Evolutionary conservation across 805 yeast species (phyloP).

Genomic region (Candida gorgasii): DNA sequence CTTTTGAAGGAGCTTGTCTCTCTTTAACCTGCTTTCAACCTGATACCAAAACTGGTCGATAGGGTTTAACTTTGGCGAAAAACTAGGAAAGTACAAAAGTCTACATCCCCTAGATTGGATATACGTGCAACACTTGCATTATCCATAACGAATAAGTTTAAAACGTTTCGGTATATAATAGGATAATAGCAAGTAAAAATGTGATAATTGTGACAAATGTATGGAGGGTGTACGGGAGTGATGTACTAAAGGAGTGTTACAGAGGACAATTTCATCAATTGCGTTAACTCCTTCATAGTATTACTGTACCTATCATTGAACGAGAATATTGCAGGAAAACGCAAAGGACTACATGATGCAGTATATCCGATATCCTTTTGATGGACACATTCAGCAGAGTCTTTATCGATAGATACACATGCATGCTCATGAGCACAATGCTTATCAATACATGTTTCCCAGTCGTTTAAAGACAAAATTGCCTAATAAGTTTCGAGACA

Average conservation of each 20-base stretch:
- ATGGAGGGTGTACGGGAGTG: too few species aligned
- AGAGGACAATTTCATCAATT: too few species aligned
- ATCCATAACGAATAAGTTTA: not conserved
- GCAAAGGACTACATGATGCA: too few species aligned
- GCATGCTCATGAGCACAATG: conserved; percentile 3
- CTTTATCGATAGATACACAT: not conserved
- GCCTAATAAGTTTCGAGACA: conserved; percentile 2
- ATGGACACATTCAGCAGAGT: not conserved
- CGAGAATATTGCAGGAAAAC: too few species aligned
- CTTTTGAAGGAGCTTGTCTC: not conserved
- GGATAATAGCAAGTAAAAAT: too few species aligned
- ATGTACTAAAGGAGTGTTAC: too few species aligned
- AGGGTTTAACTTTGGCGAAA: conserved; percentile 2
- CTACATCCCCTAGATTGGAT: not conserved
- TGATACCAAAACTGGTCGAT: conserved; percentile 9
- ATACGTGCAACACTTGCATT: not conserved
- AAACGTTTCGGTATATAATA: too few species aligned
- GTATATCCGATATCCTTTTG: not conserved
- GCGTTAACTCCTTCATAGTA: too few species aligned
- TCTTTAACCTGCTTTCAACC: conserved; percentile 2
- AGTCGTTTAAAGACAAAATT: conserved; percentile 3
- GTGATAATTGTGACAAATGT: too few species aligned
- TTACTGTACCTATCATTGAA: too few species aligned
- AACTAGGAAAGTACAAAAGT: not conserved
- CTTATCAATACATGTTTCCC: conserved; percentile 1